A percentile compares a stretch with the other conserved stretches of the same genome.
These are phyloP conservation scores for Phytophthora rubi DNA, from an alignment of 352 stramenopile genomes.

Conservation along the genomic window DNA sequence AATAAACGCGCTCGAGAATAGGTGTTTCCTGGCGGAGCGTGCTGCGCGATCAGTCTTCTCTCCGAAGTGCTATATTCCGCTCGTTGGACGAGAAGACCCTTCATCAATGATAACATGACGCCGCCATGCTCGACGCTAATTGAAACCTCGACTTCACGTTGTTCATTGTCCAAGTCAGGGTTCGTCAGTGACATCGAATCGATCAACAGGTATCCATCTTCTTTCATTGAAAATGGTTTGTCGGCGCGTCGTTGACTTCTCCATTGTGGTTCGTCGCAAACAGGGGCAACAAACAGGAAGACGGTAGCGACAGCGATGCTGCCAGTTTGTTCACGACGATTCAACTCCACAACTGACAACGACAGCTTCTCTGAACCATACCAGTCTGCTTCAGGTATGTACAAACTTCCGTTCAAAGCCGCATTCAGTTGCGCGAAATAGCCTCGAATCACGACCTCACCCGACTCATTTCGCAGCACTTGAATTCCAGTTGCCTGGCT, in stretches of 20 bases:
- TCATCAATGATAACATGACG: conserved; percentile 57
- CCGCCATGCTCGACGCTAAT: conserved; percentile 51
- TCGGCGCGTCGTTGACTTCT: not conserved
- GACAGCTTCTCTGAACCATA: conserved; percentile 60
- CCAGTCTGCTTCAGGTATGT: conserved; percentile 59
- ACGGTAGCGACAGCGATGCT: conserved; percentile 22
- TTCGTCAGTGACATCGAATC: conserved; percentile 38
- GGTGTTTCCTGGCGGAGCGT: conserved; percentile 14
- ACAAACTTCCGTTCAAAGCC: conserved; percentile 56
- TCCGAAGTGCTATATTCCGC: conserved; percentile 25
- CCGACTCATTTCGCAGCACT: conserved; percentile 34
- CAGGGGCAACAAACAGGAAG: conserved; percentile 50
- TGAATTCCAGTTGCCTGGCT: conserved; percentile 32
- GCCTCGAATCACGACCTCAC: conserved; percentile 42
- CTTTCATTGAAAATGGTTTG: conserved; percentile 36
- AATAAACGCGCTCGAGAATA: conserved; percentile 48
- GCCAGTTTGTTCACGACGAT: conserved; percentile 8
- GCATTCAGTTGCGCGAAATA: conserved; percentile 61
- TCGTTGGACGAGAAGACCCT: conserved; percentile 41
- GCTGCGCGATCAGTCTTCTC: conserved; percentile 18
- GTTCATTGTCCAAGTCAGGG: conserved; percentile 37
- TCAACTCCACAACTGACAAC: conserved; percentile 39
- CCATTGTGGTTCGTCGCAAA: conserved; percentile 68
- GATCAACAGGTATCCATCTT: conserved; percentile 55
- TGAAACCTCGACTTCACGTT: conserved; percentile 43